phyloP scores from a whole-genome alignment of 2,329 filamentous ascomycete genomes.

The Diaporthe citri region DNA sequence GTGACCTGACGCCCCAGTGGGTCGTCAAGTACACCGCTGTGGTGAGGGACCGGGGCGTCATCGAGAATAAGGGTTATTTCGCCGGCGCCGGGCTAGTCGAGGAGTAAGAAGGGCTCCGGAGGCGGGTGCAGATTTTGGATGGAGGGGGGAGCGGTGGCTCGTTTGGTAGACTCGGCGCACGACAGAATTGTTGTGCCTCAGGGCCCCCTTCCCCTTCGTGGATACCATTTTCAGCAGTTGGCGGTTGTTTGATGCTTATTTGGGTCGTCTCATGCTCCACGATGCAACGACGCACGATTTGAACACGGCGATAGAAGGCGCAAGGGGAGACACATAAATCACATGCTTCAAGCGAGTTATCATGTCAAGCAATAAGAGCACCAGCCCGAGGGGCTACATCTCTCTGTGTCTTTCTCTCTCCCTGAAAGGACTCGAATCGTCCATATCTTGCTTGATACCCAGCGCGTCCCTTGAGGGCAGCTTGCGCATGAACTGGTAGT shows the following conservation, averaged over 20 bases:
- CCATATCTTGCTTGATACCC: not conserved
- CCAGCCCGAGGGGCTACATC: not conserved
- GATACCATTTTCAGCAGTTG: not conserved
- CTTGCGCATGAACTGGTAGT: not conserved
- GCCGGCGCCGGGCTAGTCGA: slow-evolving; percentile 80
- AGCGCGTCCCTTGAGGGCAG: not conserved
- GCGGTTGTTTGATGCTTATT: not conserved
- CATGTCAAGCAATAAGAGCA: slow-evolving; percentile 19
- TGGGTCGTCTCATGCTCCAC: not conserved
- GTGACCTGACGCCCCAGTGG: slow-evolving; percentile 90
- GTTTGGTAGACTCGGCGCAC: not conserved
- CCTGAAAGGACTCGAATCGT: not conserved
- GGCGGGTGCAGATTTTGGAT: too few species aligned
- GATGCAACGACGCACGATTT: not conserved
- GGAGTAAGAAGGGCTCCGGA: slow-evolving; percentile 39
- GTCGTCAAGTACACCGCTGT: slow-evolving; percentile 98
- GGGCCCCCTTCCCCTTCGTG: not conserved
- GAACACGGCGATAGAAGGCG: slow-evolving; percentile 21
- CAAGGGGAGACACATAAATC: slow-evolving; percentile 22
- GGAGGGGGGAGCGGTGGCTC: not conserved
- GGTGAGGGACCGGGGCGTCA: slow-evolving; percentile 91
- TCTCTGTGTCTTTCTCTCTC: not conserved
- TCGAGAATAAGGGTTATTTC: slow-evolving; percentile 99
- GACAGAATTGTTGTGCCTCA: not conserved
- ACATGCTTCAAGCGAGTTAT: slow-evolving; percentile 12